Percentiles rank a stretch among this genome's conserved stretches.
These are phyloP conservation scores for Austroboletus sp. DNA, from an alignment of 1,284 basidiomycete genomes.

Conservation along the genomic window DNA sequence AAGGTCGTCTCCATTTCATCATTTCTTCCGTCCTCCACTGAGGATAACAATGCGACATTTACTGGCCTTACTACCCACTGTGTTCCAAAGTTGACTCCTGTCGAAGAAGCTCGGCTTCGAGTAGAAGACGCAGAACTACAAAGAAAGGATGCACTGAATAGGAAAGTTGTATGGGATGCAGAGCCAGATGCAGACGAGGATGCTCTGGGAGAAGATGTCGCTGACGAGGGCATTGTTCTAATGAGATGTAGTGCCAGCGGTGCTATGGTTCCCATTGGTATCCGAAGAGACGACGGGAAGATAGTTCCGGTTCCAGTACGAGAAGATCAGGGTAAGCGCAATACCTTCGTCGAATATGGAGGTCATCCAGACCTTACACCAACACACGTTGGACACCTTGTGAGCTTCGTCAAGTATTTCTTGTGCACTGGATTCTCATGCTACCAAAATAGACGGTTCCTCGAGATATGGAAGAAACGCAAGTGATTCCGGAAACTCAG, in stretches of 20 bases:
- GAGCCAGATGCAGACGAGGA: conserved; percentile 51
- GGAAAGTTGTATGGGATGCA: conserved; percentile 46
- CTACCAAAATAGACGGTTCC: conserved; percentile 18
- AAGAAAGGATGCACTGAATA: conserved; percentile 38
- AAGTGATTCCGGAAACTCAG: conserved; percentile 32
- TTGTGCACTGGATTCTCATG: not conserved
- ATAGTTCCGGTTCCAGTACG: conserved; percentile 37
- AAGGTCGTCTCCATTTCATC: conserved; percentile 64
- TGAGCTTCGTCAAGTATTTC: conserved; percentile 25
- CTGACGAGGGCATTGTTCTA: conserved; percentile 40
- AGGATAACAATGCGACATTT: conserved; percentile 54
- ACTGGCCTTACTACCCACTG: conserved; percentile 42
- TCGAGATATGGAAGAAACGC: conserved; percentile 41
- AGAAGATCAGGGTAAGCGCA: conserved; percentile 15
- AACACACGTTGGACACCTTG: conserved; percentile 51
- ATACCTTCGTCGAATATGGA: conserved; percentile 41
- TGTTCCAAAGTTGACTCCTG: conserved; percentile 43
- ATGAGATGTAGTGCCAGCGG: conserved; percentile 18
- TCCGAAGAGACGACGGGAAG: conserved; percentile 41
- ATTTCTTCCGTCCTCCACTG: conserved; percentile 58
- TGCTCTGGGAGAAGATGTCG: conserved; percentile 45
- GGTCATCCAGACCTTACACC: conserved; percentile 51
- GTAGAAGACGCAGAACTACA: conserved; percentile 53
- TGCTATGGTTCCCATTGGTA: conserved; percentile 40
- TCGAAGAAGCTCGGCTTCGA: conserved; percentile 49